Base-by-base conservation (phyloP, 2,329 filamentous ascomycete species). In the Pseudogymnoascus destructans region DNA sequence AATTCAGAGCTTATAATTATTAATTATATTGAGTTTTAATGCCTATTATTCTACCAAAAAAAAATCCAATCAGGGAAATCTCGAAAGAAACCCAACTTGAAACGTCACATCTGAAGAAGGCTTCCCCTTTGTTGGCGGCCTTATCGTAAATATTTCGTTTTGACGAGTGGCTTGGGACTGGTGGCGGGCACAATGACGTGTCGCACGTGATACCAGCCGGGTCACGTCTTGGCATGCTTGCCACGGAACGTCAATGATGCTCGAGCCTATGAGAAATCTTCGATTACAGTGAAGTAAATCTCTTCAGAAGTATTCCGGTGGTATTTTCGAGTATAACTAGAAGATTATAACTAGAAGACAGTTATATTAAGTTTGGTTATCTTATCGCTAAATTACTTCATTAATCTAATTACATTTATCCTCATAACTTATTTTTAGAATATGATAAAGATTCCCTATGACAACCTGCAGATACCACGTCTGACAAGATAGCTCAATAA, bases 101-200 rank as follows among this genome's bases (percentile, higher is more conserved):
- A 52, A 52, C 46, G 25, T 30, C 25, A 32, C 15, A 52, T 52
- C n/a, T 19, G 10, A 19, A 52, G 23, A 52, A 30, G 46, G 9
- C 15, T 32, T 17, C 25, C 9, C 32, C 25, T 19, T 17, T 52
- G 46, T 19, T 52, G 46, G 25, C 13, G 46, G 46, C n/a, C 46
- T 32, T 52, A 52, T 52, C 46, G 15, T 52, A 52, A 30, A 32
- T 52, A 52, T 32, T 52, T 52, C 46, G 15, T 52, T 52, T 52
- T 32, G 8, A 49, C 15, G n/a, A 52, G 42, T 30, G 25, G 13
- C 21, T 21, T 42, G 38, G 38, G 40, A 46, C 46, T 11, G 25
- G 42, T 52, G 46, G 46, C 46, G 25, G 15, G 9, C 46, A 30
- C 25, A 30, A 52, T 52, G 46, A 52, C 46, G 46, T 52, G n/a